Evolutionary conservation across 1,284 basidiomycete species (phyloP).

Genomic region (Exsudoporus floridanus): DNA sequence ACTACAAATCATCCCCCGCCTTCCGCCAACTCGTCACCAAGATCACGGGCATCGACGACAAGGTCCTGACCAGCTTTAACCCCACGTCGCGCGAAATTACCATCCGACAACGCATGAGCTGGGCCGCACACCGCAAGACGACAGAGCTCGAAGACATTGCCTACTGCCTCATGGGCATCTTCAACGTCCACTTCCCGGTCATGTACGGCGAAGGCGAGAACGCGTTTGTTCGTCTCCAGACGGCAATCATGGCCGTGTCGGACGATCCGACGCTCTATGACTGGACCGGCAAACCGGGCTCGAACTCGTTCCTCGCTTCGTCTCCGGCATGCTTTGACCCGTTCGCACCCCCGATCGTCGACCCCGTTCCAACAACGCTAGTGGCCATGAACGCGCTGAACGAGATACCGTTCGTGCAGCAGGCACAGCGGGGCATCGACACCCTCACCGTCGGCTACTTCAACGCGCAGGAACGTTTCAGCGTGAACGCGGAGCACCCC

Average conservation of each 20-base stretch:
- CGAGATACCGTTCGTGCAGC: conserved; percentile 12
- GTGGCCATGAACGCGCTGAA: conserved; percentile 1
- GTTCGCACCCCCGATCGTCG: conserved; percentile 13
- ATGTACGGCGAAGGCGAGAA: conserved; percentile 24
- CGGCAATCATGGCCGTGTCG: conserved; percentile 23
- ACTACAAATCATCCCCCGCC: conserved; percentile 17
- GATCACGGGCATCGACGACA: conserved; percentile 22
- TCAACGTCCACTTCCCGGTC: conserved; percentile 23
- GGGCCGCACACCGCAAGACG: conserved; percentile 25
- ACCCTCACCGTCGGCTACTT: conserved; percentile 17
- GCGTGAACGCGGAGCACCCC: conserved; percentile 23
- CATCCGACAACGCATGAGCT: conserved; percentile 27
- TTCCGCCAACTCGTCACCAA: conserved; percentile 19
- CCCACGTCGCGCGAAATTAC: conserved; percentile 15
- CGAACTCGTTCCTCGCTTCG: conserved; percentile 17
- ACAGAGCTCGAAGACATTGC: conserved; percentile 25
- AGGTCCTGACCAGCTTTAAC: conserved; percentile 19
- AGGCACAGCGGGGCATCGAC: conserved; percentile 15
- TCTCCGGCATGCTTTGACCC: conserved; percentile 24
- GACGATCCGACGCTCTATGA: conserved; percentile 24
- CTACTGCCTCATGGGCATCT: conserved; percentile 27
- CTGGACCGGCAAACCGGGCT: conserved; percentile 18
- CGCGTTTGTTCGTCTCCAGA: conserved; percentile 23
- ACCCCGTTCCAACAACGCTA: conserved; percentile 20
- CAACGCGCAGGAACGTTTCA: conserved; percentile 20